Evolutionary conservation across 306 rosid genomes (phyloP), one percentile per base, ranked within the genome.

Genomic region (Dryas octopetala): DNA sequence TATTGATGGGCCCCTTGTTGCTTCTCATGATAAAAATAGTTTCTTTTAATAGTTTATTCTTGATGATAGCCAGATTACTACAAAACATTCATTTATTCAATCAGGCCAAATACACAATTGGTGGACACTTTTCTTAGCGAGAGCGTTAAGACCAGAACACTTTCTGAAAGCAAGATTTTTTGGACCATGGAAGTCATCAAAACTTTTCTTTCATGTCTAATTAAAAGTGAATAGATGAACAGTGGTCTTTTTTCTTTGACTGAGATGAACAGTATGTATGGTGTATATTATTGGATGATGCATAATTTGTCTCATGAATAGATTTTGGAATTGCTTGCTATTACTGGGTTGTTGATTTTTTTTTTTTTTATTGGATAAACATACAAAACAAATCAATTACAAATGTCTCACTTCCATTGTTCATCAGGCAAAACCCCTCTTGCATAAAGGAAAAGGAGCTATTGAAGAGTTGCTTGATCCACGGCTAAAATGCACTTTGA

Each of bases 381-480:
- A 57, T 19, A 54, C 45, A 64, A 32, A 51, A 64, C 16, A 61
- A 64, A 65, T 66, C 55, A 46, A 64, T 40, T 48, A 47, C 49
- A 50, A 57, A 28, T 44, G 28, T 55, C 13, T 55, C 40, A 65
- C 43, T 46, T 55, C 55, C 17, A 63, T 75, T 62, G 19, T 68
- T 69, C 51, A 76, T 66, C 89, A 95, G 98, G 98, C 97, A 62
- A 95, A 91, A 83, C 97, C 98, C 52, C 84, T 87, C 62, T 74
- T 95, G 78, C 89, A 85, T 73, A 91, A 89, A 76, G 96, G 98
- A 54, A 87, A 90, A 83, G 97, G 91, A 70, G 93, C 97, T 76
- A 90, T 91, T 4, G 89, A 86, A 43, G 97, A 91, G 86, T 81
- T 95, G 88, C 80, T 95, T 52, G 97, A 95, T 88, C 96, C 98